Evolutionary conservation across 768 basidiomycete genomes (phyloP).

Genomic region (Pleurotus djamor): DNA sequence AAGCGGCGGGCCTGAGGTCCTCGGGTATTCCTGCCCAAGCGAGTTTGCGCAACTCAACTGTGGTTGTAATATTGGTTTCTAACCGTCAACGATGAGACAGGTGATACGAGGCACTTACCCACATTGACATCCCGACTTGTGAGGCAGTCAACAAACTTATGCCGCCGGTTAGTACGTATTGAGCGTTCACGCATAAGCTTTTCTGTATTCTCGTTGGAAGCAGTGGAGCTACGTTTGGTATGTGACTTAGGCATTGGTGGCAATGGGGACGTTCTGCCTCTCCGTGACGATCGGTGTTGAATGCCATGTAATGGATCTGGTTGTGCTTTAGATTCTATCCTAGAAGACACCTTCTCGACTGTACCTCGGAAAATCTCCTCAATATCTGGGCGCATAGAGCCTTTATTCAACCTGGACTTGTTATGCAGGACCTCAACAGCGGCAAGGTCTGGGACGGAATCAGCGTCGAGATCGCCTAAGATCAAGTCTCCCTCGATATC

Average conservation of each 20-base stretch:
- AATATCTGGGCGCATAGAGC: constrained; percentile 61
- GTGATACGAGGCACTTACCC: constrained; percentile 40
- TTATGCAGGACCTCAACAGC: constrained; percentile 21
- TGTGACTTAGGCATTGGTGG: constrained; percentile 18
- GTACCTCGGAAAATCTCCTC: constrained; percentile 79
- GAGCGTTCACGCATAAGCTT: constrained; percentile 73
- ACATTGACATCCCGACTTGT: constrained; percentile 79
- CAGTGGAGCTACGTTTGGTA: constrained; percentile 17
- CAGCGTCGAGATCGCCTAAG: constrained; percentile 71
- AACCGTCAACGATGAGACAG: neutral
- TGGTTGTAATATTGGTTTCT: constrained; percentile 5
- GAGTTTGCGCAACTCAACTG: constrained; percentile 84
- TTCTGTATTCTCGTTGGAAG: constrained; percentile 44
- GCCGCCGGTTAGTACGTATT: constrained; percentile 72
- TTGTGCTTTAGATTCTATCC: constrained; percentile 21
- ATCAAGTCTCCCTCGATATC: constrained; percentile 79
- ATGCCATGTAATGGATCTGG: constrained; percentile 62
- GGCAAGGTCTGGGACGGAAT: constrained; percentile 26
- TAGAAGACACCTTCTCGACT: constrained; percentile 15
- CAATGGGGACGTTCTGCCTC: constrained; percentile 28
- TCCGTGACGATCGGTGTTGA: constrained; percentile 37
- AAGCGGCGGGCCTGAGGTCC: constrained; percentile 86
- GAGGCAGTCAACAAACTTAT: constrained; percentile 83
- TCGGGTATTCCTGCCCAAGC: constrained; percentile 93
- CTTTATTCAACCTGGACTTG: constrained; percentile 44